phyloP scores from a whole-genome alignment of 257 asterid genomes.

The Plectranthus barbatus region DNA sequence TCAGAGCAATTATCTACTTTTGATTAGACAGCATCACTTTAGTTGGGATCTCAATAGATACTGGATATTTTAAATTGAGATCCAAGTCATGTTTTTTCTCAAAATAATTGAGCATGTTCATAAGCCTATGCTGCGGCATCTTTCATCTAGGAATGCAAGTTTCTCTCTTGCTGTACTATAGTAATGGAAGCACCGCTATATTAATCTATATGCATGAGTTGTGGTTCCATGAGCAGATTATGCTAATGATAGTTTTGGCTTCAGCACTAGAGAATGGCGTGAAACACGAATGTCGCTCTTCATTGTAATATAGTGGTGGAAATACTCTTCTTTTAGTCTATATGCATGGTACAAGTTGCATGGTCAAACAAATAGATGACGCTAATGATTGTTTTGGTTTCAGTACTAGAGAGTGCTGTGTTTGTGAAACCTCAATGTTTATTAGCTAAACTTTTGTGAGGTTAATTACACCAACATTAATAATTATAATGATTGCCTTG shows the following conservation, averaged over 20 bases:
- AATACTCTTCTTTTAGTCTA: not conserved
- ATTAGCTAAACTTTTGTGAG: constrained; percentile 26
- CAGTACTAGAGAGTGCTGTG: not conserved
- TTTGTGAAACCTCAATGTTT: constrained; percentile 3
- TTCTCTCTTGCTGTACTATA: too few relatives aligned
- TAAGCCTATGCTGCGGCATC: not conserved
- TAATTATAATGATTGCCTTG: not conserved
- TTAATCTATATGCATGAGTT: too few relatives aligned
- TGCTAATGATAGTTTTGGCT: too few relatives aligned
- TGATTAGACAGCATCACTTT: not conserved
- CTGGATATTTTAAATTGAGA: not conserved
- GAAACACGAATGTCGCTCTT: not conserved
- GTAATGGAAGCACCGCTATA: too few relatives aligned
- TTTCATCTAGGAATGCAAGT: too few relatives aligned
- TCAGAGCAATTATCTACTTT: too few relatives aligned
- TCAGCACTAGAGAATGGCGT: too few relatives aligned
- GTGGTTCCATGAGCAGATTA: too few relatives aligned
- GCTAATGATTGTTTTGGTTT: not conserved
- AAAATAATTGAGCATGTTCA: not conserved
- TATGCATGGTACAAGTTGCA: not conserved
- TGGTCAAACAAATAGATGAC: not conserved
- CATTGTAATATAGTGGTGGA: not conserved
- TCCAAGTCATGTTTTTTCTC: too few relatives aligned
- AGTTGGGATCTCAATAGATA: not conserved
- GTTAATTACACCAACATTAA: not conserved